Evolutionary conservation across 257 asterid species (phyloP).

Genomic region (Solanum rostratum): DNA sequence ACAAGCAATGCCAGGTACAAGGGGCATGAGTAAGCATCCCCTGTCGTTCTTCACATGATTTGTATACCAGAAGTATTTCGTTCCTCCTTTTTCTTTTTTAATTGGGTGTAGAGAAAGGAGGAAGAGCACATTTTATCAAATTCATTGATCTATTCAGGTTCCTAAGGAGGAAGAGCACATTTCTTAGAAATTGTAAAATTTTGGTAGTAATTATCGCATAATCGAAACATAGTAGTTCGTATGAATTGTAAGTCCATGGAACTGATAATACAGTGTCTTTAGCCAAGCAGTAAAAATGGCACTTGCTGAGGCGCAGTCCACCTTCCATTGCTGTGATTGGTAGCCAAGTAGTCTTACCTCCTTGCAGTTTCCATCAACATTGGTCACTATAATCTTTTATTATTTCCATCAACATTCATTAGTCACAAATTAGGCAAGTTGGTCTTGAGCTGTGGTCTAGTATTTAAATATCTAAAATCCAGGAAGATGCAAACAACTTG

Average conservation of each 20-base stretch:
- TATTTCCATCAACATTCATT: neutral
- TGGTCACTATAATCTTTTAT: neutral
- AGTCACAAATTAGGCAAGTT: neutral
- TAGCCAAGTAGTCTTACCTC: neutral
- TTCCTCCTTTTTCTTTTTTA: neutral
- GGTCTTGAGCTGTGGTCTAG: neutral
- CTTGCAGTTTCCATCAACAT: neutral
- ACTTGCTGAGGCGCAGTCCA: neutral
- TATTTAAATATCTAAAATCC: neutral
- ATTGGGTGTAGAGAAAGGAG: neutral
- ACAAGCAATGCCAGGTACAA: conserved; percentile 1
- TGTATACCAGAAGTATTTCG: neutral
- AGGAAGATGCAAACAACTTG: neutral
- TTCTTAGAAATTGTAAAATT: neutral
- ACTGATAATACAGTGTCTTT: neutral
- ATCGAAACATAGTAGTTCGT: neutral
- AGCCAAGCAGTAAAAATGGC: neutral
- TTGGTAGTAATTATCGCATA: neutral
- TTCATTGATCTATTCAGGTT: neutral
- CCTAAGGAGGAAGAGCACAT: neutral
- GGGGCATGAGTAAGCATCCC: neutral
- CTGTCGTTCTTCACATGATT: neutral
- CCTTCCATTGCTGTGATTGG: neutral
- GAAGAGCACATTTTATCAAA: neutral
- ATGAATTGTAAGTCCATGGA: neutral